A percentile compares a stretch with the other conserved stretches of the same genome.
phyloP scores from a whole-genome alignment of 2,329 filamentous ascomycete genomes.

The Xylaria sp. region DNA sequence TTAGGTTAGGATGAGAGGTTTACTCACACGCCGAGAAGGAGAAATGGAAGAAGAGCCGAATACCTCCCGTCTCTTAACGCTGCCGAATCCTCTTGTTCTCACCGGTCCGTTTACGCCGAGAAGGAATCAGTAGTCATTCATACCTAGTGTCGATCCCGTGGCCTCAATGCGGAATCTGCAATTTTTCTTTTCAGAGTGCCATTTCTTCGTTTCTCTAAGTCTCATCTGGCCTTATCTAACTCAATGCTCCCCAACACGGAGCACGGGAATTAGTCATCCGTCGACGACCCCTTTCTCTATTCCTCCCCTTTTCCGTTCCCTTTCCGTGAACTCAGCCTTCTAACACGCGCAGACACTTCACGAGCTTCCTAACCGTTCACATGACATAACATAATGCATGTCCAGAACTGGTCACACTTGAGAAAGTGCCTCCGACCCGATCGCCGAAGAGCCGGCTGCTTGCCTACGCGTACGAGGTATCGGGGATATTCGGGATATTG shows the following conservation, averaged over 20 bases:
- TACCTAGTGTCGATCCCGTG: conserved; percentile 17
- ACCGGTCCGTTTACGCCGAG: conserved; percentile 7
- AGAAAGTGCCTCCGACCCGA: not conserved
- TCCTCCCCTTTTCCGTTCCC: not conserved
- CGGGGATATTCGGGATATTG: not conserved
- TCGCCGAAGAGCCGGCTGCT: not conserved
- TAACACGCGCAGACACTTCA: not conserved
- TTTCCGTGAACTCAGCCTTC: not conserved
- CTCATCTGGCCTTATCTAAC: not conserved
- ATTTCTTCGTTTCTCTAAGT: not conserved
- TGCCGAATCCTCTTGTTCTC: conserved; percentile 20
- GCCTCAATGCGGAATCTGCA: not conserved
- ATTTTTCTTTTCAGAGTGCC: not conserved
- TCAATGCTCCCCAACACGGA: not conserved
- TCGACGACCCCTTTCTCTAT: too few relatives aligned
- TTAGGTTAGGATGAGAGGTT: not conserved
- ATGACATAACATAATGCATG: not conserved
- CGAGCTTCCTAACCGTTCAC: too few relatives aligned
- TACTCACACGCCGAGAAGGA: not conserved
- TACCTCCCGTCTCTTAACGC: not conserved
- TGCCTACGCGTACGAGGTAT: not conserved
- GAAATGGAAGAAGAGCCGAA: conserved; percentile 17
- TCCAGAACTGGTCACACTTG: not conserved
- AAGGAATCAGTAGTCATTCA: conserved; percentile 7
- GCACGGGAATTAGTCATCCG: not conserved